A percentile compares a stretch with the other conserved stretches of the same genome.
Conservation (phyloP, 2,329 filamentous ascomycete genomes). For the Apiospora arundinis region DNA sequence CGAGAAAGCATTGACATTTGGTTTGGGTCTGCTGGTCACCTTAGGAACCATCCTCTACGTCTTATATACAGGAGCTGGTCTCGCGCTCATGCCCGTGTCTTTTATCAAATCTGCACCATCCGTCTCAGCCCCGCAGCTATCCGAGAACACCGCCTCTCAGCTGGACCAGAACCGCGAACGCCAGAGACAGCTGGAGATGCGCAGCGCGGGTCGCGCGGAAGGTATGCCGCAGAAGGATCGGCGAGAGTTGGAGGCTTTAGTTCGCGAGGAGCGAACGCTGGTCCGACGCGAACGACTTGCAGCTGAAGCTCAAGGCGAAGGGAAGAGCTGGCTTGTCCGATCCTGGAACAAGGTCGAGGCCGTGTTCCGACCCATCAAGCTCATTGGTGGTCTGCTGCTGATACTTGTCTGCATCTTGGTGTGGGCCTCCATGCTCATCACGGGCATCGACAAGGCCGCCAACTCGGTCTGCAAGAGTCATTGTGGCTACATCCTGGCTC, state of each 20-base stretch:
- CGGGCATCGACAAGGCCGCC: conserved; percentile 92
- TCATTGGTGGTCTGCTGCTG: conserved; percentile 81
- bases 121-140: conserved; percentile 80
- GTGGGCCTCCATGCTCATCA: conserved; percentile 93
- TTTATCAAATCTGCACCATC: conserved; percentile 92
- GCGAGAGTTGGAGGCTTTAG: conserved; percentile 84
- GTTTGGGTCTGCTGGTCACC: conserved; percentile 84
- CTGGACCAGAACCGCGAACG: conserved; percentile 89
- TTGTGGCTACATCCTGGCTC: conserved; percentile 90
- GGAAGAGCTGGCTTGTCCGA: conserved; percentile 74
- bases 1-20: conserved; percentile 91
- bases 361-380: conserved; percentile 85
- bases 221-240: conserved; percentile 84
- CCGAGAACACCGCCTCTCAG: conserved; percentile 77
- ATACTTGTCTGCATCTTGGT: conserved; percentile 76
- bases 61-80: conserved; percentile 85
- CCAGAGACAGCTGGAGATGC: conserved; percentile 88
- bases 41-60: conserved; percentile 86
- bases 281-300: conserved; percentile 88
- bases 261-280: conserved; percentile 90
- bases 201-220: conserved; percentile 76
- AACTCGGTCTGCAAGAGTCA: conserved; percentile 91
- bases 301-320: conserved; percentile 79
- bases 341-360: conserved; percentile 82
- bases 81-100: conserved; percentile 86